Evolutionary conservation across 129 eudicot genomes (phyloP).

Genomic region (Deinandra increscens): DNA sequence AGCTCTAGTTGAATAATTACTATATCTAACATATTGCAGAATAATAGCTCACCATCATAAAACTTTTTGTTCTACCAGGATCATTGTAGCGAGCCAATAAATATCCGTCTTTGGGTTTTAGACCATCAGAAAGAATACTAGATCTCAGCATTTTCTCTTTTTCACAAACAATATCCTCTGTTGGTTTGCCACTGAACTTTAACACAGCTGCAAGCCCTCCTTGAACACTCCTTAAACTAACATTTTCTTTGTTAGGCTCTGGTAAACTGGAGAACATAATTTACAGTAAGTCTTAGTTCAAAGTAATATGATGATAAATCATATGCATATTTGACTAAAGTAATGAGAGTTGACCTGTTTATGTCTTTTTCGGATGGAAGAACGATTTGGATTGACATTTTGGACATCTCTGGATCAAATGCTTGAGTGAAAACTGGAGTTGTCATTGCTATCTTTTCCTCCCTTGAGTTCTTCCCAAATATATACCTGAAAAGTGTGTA

Average conservation of each 20-base stretch:
- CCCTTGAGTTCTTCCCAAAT: constrained; percentile 90
- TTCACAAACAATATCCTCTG: constrained; percentile 68
- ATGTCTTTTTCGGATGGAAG: constrained; percentile 75
- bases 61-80: constrained; percentile 92
- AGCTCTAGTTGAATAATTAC: background rate
- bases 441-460: constrained; percentile 90
- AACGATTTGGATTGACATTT: constrained; percentile 86
- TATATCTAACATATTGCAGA: background rate
- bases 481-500: constrained; percentile 56
- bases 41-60: constrained; percentile 59
- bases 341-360: constrained; percentile 46
- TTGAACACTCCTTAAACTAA: constrained; percentile 66
- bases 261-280: constrained; percentile 57
- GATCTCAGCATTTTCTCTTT: constrained; percentile 65
- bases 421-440: constrained; percentile 96
- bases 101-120: constrained; percentile 69
- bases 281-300: background rate
- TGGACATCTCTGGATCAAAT: constrained; percentile 63
- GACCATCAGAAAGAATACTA: constrained; percentile 56
- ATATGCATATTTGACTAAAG: background rate
- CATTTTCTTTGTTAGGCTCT: constrained; percentile 58
- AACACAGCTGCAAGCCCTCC: constrained; percentile 84
- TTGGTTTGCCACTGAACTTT: constrained; percentile 94
- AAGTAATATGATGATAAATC: background rate
- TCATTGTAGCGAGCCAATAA: constrained; percentile 90